Base-by-base conservation (phyloP, 129 eudicot species). In the Flaveria sonorensis region DNA sequence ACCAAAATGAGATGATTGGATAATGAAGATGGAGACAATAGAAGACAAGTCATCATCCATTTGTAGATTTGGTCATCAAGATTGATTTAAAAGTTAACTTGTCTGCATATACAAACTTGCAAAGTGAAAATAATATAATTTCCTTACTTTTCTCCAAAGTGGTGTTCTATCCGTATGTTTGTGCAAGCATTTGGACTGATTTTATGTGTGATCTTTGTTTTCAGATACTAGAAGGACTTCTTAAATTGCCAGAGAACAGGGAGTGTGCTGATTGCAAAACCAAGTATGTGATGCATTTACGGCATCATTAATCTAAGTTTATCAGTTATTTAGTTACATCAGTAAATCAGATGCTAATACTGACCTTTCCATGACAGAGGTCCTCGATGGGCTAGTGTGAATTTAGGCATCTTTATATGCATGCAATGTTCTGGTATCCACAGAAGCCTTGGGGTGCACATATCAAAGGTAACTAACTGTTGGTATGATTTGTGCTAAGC, bases 301-400 rank as follows among this genome's bases (percentile, higher is more conserved):
- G 61, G 24, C 59, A 57, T 46, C 71, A 60, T 64, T 51, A 42
- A 32, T 57, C 19, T 46, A 42, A 55, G 15, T 62, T 7, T 15
- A 15, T 63, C n/a, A 68, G 23, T 67, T 20, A 45, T 56, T 45
- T 16, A 53, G 40, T 53, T 70, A 82, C 70, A 62, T 40, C 15
- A 23, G 42, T 51, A 20, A 13, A 45, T 69, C 36, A 72, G 45
- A 46, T 82, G 51, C 72, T 57, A 51, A 47, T 79, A 28, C 39
- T 57, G 70, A 46, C 56, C 15, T 78, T 52, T 63, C 14, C 53
- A 50, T 79, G 73, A 48, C 89, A 94, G 98, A 85, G 98, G 97
- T 87, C 98, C 98, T 39, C 84, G 98, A 87, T 94, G 98, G 98
- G 96, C 98, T 46, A 94, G 98, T 78, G 91, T 94, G 72, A 94